Evolutionary conservation across 2,329 filamentous ascomycete species (phyloP), one percentile per base, ranked within the genome.

Genomic region (Biscogniauxia mediterranea): DNA sequence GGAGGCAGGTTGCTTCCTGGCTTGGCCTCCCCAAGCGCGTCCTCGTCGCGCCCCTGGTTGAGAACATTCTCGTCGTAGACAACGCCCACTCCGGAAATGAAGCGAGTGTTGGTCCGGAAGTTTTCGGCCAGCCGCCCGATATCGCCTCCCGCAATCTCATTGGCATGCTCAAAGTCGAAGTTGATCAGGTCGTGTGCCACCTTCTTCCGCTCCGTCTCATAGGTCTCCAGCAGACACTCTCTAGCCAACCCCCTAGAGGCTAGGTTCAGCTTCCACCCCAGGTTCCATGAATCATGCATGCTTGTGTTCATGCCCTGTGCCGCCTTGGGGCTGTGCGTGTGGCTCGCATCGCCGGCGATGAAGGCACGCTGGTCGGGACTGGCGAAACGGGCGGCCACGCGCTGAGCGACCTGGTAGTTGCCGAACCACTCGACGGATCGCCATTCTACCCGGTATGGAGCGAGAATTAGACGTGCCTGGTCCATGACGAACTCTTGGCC

Each of bases 71-170:
- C 77, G 57, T 75, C 75, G 67, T 86, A 86, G 71, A 86, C 85
- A 2, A 87, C 88, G 1, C 89, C 89, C 32, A 89, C 83, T 15
- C 89, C 89, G 0, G 88, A 89, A 66, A 91, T 92, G 76, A 92
- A 92, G 8, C 86, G 84, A 42, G 90, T 84, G 60, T 91, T 91
- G 53, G 85, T 86, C 53, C 83, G 80, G 72, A 92, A 91, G 73
- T 91, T 91, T 64, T 85, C 81, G 0, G 87, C 85, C 1, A 92
- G 78, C 0, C 85, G 86, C 54, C 81, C 80, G 15, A 84, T 80
- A 64, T 91, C 87, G 32, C 88, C 88, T 3, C 81, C 82, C 20
- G 85, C 81, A 67, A 85, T 83, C 68, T 83, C 80, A 67, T 83
- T 83, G 53, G 83, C 83, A 65, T 85, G 83, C 62, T 77, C 78